Evolutionary conservation across 352 stramenopile species (phyloP), one percentile per base, ranked within the genome.

Genomic region (Blastocystis sp.): DNA sequence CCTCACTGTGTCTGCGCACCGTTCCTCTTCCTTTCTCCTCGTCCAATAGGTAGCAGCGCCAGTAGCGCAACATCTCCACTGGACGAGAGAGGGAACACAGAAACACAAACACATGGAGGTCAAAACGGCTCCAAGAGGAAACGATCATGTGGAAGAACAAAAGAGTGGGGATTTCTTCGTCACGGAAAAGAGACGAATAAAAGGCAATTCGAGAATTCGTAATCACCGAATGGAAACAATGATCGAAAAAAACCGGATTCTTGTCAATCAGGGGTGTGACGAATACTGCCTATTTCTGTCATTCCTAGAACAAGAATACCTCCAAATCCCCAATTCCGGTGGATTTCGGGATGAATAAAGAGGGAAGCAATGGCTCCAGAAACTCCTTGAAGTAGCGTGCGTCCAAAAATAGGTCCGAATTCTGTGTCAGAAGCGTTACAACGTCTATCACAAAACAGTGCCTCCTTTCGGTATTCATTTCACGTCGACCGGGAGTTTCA

Each of bases 371-470:
- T 11, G 51, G 24, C 14, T 72, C 61, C 36, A 72, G 16, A 7
- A 44, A 21, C n/a, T 49, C 0, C 42, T 29, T 42, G 21, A 44
- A 32, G 42, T 44, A 51, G 36, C 34, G 16, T 21, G 42, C 24
- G 21, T 72, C 61, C 61, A 72, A 32, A 72, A 72, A 72, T 32
- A 72, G 18, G 7, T 8, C 4, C 21, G 61, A 48, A 72, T 72
- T 72, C 32, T 48, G 34, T 44, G n/a, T 3, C 21, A 72, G 2
- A 21, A 72, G 1, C 1, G 40, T 21, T 3, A 72, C 11, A 14
- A 42, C 21, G 14, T 72, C 29, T n/a, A n/a, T n/a, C 61, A 72
- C 24, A 27, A 27, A 27, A 27, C 36, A 46, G 1, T 27, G 14
- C 4, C 9, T 42, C 27, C 34, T 42, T 18, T 72, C n/a, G 1